A percentile compares a stretch with the other conserved stretches of the same genome.
These are phyloP conservation scores for Zygosaccharomyces sapae DNA, from an alignment of 1,139 yeast genomes.

Conservation along the genomic window DNA sequence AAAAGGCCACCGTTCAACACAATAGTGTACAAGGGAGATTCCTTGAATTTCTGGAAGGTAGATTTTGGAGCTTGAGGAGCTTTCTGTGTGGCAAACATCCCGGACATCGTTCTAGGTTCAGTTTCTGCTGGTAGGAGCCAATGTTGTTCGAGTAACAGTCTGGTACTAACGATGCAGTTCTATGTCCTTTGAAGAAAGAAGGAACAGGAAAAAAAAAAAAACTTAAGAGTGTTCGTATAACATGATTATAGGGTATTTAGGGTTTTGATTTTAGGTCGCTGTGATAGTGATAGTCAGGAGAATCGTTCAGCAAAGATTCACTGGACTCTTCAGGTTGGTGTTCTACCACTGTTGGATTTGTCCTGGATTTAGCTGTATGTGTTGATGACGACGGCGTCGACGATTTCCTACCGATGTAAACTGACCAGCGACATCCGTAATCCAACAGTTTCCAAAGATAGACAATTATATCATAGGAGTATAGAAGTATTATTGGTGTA, in stretches of 20 bases:
- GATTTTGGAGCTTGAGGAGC: conserved; percentile 37
- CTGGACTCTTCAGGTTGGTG: conserved; percentile 10
- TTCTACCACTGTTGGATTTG: conserved; percentile 1
- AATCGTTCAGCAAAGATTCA: conserved; percentile 13
- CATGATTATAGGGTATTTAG: not conserved
- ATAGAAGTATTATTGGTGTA: conserved; percentile 19
- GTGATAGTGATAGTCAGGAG: conserved; percentile 9
- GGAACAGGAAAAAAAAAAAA: not conserved
- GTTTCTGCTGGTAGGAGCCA: too few relatives aligned
- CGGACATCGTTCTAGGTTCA: conserved; percentile 8
- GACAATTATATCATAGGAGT: conserved; percentile 19
- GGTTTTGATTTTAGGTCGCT: not conserved
- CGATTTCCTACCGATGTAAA: conserved; percentile 11
- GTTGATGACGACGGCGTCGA: not conserved
- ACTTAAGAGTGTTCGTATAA: not conserved
- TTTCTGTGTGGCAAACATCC: conserved; percentile 29
- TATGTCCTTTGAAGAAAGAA: not conserved
- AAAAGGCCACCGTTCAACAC: conserved; percentile 60
- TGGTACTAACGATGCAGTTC: too few relatives aligned
- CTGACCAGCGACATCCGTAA: conserved; percentile 13
- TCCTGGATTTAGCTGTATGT: not conserved
- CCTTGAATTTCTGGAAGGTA: conserved; percentile 49
- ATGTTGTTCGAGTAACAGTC: too few relatives aligned
- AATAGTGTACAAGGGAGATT: conserved; percentile 61
- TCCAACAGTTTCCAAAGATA: conserved; percentile 18